These are phyloP conservation scores for Solanum corneliomulleri DNA, from an alignment of 257 asterid species.

Conservation along the genomic window DNA sequence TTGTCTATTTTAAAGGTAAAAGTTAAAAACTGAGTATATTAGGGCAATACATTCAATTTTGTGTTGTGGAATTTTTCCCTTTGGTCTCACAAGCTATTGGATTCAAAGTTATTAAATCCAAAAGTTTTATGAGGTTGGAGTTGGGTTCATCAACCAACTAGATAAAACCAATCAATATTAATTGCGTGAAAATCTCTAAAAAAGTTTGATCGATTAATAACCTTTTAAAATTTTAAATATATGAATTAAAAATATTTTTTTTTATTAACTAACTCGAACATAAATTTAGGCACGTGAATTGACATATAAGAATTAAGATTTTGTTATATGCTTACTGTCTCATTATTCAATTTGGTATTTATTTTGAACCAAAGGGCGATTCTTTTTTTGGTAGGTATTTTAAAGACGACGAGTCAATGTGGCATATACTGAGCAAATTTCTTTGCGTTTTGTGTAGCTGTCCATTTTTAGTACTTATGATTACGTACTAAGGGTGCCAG, in stretches of 20 bases:
- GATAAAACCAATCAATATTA: too few relatives aligned
- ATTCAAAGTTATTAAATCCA: neutral
- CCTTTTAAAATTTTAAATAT: neutral
- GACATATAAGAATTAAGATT: neutral
- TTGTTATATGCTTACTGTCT: neutral
- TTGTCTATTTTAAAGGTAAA: neutral
- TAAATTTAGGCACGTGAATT: neutral
- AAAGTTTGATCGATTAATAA: too few relatives aligned
- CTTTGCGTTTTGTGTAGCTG: neutral
- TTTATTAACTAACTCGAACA: neutral
- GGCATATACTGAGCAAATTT: neutral
- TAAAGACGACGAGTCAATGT: neutral
- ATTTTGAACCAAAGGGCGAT: neutral
- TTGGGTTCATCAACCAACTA: neutral
- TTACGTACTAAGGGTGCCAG: neutral
- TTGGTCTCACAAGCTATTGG: too few relatives aligned
- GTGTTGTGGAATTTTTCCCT: neutral
- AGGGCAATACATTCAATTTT: neutral
- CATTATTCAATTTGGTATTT: too few relatives aligned
- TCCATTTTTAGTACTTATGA: neutral
- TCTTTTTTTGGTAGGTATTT: neutral
- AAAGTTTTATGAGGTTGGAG: neutral
- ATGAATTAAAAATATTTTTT: too few relatives aligned
- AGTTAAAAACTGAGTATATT: neutral
- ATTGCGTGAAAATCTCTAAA: rapidly evolving